Base-by-base conservation (phyloP, 495 filamentous ascomycete genomes). In the Talaromyces nanjingensis region DNA sequence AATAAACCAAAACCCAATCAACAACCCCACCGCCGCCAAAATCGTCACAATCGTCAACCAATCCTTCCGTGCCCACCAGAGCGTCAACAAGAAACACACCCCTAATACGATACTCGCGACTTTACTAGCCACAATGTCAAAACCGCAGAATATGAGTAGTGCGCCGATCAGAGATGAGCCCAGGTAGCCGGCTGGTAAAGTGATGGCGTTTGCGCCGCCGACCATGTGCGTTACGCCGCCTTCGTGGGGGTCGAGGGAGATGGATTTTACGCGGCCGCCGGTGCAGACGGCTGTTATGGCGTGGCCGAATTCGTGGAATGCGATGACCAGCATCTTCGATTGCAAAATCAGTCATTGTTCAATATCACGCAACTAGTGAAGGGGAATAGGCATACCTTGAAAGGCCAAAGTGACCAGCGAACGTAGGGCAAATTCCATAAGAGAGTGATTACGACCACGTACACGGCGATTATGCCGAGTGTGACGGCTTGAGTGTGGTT, bases 281-380 rank as follows among this genome's bases (percentile, higher is more conserved):
- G 89, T 92, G 55, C 87, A 84, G 66, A 84, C 81, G 47, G 88
- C 86, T 5, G 86, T 86, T 66, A 89, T 86, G 53, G 89, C 89
- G 76, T 92, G 89, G 33, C 86, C 83, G 73, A 91, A 92, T 72
- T 92, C 89, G 78, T 92, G 89, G 75, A 91, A 92, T 33, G 89
- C 89, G 59, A 92, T 92, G 11, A 91, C 89, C 37, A 92, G 83
- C 89, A 92, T 92, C 87, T 87, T 64, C 33, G 3, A 29, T 52
- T 33, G n/a, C 4, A 24, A 29, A 9, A 29, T 22, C 45, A 66
- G 49, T 9, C 39, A 47, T n/a, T 39, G 20, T 12, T 54, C 27
- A 24, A 24, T 24, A 24, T 24, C 22, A 24, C n/a, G n/a, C n/a
- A n/a, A n/a, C n/a, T n/a, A n/a, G n/a, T 24, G 22, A 24, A 24